Base-by-base conservation (phyloP, 257 asterid genomes). In the Scutellaria minor region DNA sequence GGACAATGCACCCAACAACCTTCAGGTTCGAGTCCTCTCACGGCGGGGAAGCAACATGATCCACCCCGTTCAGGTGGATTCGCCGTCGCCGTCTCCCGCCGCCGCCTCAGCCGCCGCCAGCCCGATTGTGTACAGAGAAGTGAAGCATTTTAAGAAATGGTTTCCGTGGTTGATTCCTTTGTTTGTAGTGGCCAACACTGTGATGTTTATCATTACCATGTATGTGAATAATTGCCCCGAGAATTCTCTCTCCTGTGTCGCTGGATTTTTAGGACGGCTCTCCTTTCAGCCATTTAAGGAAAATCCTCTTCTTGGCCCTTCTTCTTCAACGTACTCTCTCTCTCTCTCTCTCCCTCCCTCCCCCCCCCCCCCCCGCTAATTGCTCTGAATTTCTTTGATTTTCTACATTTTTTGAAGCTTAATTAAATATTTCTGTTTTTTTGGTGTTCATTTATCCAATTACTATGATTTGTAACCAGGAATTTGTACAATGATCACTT, bases 261-360 rank as follows among this genome's bases (percentile, higher is more conserved):
- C 88, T 70, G 75, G 83, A 2, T 86, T 86, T 51, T 40, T 93
- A 70, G 97, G 98, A 7, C 81, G 98, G 77, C 79, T 93, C 37
- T 90, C 98, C 0, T 93, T 93, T 85, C 97, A 93, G 88, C 97
- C 98, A 2, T 83, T 92, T 57, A 87, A 83, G 70, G 98, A 92
- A 61, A 90, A 90, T 70, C 97, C 93, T 61, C 95, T 92, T 58
- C 96, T 93, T 44, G 98, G 98, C 7, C 97, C 98, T 76, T 93
- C 98, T 64, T 87, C 98, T 67, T 47, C 85, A 1, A 77, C 98
- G 98, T 93, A 82, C 75, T 84, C 72, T 22, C 78, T 69, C 64
- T 75, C 68, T 48, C 35, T 14, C 9, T 44, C 39, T 24, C 12
- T 15, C 18, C 0, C 18, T 18, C 0, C n/a, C 9, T 44, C 39